phyloP scores from a whole-genome alignment of 2,329 filamentous ascomycete genomes.

The Aspergillus sp. region DNA sequence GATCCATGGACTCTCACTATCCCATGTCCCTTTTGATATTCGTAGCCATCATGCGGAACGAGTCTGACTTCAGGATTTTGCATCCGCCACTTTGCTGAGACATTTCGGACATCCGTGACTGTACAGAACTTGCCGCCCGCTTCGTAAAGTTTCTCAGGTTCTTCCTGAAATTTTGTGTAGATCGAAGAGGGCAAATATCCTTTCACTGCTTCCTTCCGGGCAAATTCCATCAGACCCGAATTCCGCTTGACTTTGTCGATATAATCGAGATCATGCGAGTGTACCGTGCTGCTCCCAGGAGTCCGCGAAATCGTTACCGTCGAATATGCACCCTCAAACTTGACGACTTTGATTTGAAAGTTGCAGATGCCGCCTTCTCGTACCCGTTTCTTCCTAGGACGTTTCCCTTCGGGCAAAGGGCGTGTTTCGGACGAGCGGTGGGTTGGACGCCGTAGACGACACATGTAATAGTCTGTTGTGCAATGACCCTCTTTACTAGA shows the following conservation, averaged over 20 bases:
- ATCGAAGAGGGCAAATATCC: slow-evolving; percentile 44
- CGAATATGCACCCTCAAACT: slow-evolving; percentile 37
- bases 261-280: slow-evolving; percentile 43
- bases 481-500: slow-evolving; percentile 36
- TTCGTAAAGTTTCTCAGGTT: slow-evolving; percentile 37
- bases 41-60: slow-evolving; percentile 40
- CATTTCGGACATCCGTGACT: slow-evolving; percentile 43
- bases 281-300: slow-evolving; percentile 32
- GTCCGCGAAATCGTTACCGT: slow-evolving; percentile 39
- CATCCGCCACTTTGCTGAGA: slow-evolving; percentile 43
- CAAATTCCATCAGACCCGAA: slow-evolving; percentile 43
- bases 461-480: slow-evolving; percentile 44
- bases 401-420: slow-evolving; percentile 40
- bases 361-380: slow-evolving; percentile 42
- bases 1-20: slow-evolving; percentile 28
- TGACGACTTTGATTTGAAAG: slow-evolving; percentile 43
- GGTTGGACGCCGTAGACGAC: slow-evolving; percentile 36
- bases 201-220: slow-evolving; percentile 39
- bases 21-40: slow-evolving; percentile 38
- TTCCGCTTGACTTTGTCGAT: slow-evolving; percentile 45
- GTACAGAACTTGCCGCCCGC: slow-evolving; percentile 42
- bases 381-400: slow-evolving; percentile 37
- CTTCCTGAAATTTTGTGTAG: slow-evolving; percentile 43
- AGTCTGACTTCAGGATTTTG: slow-evolving; percentile 38
- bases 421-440: slow-evolving; percentile 34